Conservation (phyloP, 2,329 filamentous ascomycete species). For the Aspergillus intermedius region DNA sequence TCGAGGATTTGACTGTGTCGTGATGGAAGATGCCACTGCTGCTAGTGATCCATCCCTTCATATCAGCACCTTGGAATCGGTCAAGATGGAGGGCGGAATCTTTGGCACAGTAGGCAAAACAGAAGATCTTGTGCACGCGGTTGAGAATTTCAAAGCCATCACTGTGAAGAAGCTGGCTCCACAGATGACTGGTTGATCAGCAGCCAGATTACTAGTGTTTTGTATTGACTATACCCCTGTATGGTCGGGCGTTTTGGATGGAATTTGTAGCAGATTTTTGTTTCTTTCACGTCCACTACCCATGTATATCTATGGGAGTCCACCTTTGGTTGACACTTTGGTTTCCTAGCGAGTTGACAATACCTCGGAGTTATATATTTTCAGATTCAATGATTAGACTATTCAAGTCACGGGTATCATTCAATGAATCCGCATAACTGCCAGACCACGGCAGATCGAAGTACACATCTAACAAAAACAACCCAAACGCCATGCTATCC, state of each 20-base stretch:
- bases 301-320: too few relatives aligned
- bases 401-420: too few relatives aligned
- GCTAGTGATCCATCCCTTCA: conserved; percentile 39
- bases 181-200: conserved; percentile 26
- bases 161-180: conserved; percentile 39
- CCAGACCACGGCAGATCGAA: too few relatives aligned
- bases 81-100: conserved; percentile 44
- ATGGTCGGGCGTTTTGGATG: conserved; percentile 4
- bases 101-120: conserved; percentile 36
- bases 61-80: conserved; percentile 35
- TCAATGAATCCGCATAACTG: not conserved
- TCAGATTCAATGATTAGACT: too few relatives aligned
- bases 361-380: too few relatives aligned
- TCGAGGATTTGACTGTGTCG: conserved; percentile 48
- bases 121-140: conserved; percentile 34
- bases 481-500: conserved; percentile 18
- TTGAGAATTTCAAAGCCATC: conserved; percentile 37
- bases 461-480: not conserved
- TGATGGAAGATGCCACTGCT: conserved; percentile 46
- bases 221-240: conserved; percentile 6
- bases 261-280: not conserved
- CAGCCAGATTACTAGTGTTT: conserved; percentile 10
- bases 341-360: conserved; percentile 1
- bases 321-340: too few relatives aligned
- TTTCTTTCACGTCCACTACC: not conserved